These are phyloP conservation scores for Ehretia macrophylla DNA, from an alignment of 257 asterid species.

Conservation along the genomic window DNA sequence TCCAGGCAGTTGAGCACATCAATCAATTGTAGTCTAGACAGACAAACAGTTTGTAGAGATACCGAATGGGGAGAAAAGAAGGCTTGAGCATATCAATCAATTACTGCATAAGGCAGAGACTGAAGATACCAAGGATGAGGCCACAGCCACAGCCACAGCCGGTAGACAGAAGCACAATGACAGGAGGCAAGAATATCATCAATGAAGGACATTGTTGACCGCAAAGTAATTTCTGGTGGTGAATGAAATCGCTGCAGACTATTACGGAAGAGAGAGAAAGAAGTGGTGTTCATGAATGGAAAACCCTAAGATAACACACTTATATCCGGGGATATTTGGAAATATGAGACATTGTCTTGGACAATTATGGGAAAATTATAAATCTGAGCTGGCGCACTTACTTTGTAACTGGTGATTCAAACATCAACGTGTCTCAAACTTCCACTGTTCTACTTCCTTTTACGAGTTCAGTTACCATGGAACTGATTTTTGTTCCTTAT, in stretches of 20 bases:
- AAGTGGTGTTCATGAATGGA: not conserved
- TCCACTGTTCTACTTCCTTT: not conserved
- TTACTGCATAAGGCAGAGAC: not conserved
- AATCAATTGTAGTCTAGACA: too few relatives aligned
- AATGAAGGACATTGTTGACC: constrained; percentile 5
- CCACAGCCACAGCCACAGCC: constrained; percentile 10
- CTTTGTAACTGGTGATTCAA: constrained; percentile 3
- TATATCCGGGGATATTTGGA: not conserved
- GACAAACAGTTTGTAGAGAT: too few relatives aligned
- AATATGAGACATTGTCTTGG: not conserved
- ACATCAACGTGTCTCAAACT: constrained; percentile 15
- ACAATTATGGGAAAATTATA: constrained; percentile 3
- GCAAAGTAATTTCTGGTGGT: constrained; percentile 1
- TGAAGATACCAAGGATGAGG: constrained; percentile 10
- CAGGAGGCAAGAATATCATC: constrained; percentile 6
- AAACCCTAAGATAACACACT: constrained; percentile 2
- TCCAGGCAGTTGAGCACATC: too few relatives aligned
- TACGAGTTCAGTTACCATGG: too few relatives aligned
- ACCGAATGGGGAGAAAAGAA: too few relatives aligned
- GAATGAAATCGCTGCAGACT: not conserved
- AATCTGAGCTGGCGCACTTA: not conserved
- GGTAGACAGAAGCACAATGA: constrained; percentile 2
- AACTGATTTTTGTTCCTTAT: too few relatives aligned
- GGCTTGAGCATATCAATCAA: too few relatives aligned
- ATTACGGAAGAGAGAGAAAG: constrained; percentile 4